These are phyloP conservation scores for Cyphellophora attinorum DNA, from an alignment of 2,329 filamentous ascomycete genomes.

Conservation along the genomic window DNA sequence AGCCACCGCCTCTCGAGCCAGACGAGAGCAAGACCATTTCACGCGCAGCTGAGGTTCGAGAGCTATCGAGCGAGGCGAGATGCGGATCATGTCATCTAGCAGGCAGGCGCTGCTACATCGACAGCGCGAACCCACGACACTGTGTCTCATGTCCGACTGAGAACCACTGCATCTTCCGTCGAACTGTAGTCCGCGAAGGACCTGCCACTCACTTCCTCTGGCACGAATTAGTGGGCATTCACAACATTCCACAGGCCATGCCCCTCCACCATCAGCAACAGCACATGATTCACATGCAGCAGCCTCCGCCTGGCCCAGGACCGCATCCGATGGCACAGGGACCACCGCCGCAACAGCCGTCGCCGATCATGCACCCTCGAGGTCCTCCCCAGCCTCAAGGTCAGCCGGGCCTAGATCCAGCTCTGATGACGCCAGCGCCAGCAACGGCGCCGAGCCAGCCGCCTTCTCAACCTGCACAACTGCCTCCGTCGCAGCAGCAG, in stretches of 20 bases:
- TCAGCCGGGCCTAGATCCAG: neutral
- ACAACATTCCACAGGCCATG: slow-evolving; percentile 1
- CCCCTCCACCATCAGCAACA: neutral
- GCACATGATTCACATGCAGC: neutral
- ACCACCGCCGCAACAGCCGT: neutral
- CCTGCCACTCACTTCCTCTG: slow-evolving; percentile 1
- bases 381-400: slow-evolving; percentile 15
- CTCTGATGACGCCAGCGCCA: too few relatives aligned
- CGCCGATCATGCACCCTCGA: slow-evolving; percentile 10
- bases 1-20: neutral
- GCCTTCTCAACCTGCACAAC: too few relatives aligned
- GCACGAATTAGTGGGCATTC: slow-evolving; percentile 1
- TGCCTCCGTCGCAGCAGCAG: neutral
- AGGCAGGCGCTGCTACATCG: slow-evolving; percentile 2
- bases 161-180: slow-evolving; percentile 3
- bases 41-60: slow-evolving; percentile 1
- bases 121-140: slow-evolving; percentile 1
- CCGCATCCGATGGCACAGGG: too few relatives aligned
- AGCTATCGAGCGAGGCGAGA: slow-evolving; percentile 1
- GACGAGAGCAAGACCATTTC: slow-evolving; percentile 1
- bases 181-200: slow-evolving; percentile 1
- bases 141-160: slow-evolving; percentile 1
- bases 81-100: neutral
- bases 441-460: too few relatives aligned
- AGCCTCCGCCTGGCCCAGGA: neutral